These are phyloP conservation scores for Perkinsus chesapeaki DNA, from an alignment of 169 alveolate genomes.

Conservation along the genomic window DNA sequence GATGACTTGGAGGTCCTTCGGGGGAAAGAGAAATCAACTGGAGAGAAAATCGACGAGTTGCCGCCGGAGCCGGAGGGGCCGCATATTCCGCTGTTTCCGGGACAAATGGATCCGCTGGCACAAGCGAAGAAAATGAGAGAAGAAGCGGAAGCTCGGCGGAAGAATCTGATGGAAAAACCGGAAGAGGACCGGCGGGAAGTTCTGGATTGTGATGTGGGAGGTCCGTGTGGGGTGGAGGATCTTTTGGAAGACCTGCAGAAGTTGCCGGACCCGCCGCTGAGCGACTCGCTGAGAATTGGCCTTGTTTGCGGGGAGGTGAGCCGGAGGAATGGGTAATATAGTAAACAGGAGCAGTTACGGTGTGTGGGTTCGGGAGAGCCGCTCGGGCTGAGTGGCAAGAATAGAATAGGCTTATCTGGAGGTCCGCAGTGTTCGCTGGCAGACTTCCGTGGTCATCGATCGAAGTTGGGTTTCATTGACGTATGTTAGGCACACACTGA, in stretches of 20 bases:
- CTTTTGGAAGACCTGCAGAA: not conserved
- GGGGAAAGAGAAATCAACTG: not conserved
- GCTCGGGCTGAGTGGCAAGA: no score
- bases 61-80: not conserved
- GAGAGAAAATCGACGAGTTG: not conserved
- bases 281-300: not conserved
- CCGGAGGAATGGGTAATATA: not conserved
- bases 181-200: not conserved
- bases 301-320: not conserved
- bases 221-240: not conserved
- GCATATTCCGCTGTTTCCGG: not conserved
- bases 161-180: not conserved
- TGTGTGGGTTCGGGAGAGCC: no score
- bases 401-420: no score
- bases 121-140: not conserved
- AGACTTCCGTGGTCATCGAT: not conserved
- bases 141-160: constrained; percentile 3
- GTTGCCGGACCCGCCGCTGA: not conserved
- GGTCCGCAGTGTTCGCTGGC: no score
- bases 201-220: not conserved
- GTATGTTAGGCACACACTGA: not conserved
- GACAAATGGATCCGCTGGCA: not conserved
- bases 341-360: no score
- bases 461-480: no score
- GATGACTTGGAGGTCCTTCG: not conserved